phyloP scores from a whole-genome alignment of 352 stramenopile genomes.

The Globisporangium perplexum region DNA sequence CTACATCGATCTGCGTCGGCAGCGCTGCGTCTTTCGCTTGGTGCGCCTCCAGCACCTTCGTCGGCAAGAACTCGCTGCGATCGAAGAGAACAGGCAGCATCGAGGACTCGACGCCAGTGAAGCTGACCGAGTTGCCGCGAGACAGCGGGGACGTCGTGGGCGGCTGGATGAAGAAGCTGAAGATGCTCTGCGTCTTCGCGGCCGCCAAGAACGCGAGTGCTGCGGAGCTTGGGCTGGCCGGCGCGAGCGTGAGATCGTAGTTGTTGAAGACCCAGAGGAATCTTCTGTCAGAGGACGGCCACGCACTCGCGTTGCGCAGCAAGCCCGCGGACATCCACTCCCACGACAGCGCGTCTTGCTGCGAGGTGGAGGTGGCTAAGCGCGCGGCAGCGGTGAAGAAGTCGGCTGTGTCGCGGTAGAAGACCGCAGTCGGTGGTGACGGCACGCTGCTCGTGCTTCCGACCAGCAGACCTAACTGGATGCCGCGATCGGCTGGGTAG shows the following conservation, averaged over 20 bases:
- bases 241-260: constrained; percentile 9
- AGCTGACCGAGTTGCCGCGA: constrained; percentile 2
- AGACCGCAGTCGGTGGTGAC: constrained; percentile 3
- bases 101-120: constrained; percentile 8
- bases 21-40: constrained; percentile 20
- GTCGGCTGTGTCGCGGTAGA: constrained; percentile 7
- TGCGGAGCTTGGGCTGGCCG: constrained; percentile 1
- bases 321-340: constrained; percentile 4
- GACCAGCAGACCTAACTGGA: constrained; percentile 27
- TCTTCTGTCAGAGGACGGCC: constrained; percentile 21
- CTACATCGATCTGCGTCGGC: constrained; percentile 16
- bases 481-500: constrained; percentile 18
- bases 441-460: constrained; percentile 6
- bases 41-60: constrained; percentile 22
- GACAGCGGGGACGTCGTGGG: constrained; percentile 1
- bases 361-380: constrained; percentile 1
- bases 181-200: constrained; percentile 19
- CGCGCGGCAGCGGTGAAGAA: constrained; percentile 18
- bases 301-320: constrained; percentile 10
- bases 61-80: constrained; percentile 12
- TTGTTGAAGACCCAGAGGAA: constrained; percentile 15
- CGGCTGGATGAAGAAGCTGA: constrained; percentile 24
- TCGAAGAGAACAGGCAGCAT: constrained; percentile 19
- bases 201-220: constrained; percentile 10
- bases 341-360: constrained; percentile 7